A percentile compares a stretch with the other conserved stretches of the same genome.
These are phyloP conservation scores for Ilex aquifolium DNA, from an alignment of 257 asterid species.

Conservation along the genomic window DNA sequence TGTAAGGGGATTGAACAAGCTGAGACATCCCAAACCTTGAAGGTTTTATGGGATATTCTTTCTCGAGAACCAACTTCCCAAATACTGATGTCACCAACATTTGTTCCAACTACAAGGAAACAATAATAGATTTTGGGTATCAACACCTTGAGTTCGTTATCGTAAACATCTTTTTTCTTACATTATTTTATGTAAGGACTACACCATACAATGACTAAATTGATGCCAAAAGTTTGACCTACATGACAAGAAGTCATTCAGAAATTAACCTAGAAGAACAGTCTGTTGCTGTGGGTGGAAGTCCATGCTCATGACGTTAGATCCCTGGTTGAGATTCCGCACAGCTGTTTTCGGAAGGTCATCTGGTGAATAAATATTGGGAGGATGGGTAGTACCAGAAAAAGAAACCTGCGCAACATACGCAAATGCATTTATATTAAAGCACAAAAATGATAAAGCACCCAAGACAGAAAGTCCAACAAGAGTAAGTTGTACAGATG, in stretches of 20 bases:
- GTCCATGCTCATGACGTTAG: conserved; percentile 97
- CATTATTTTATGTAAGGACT: not conserved
- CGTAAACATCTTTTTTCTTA: not conserved
- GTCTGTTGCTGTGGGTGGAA: conserved; percentile 97
- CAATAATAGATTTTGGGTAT: conserved; percentile 2
- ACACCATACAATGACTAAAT: not conserved
- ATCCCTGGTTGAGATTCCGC: conserved; percentile 88
- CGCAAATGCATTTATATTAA: not conserved
- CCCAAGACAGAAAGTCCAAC: not conserved
- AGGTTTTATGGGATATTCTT: conserved; percentile 74
- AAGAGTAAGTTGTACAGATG: not conserved
- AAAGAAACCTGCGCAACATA: conserved; percentile 57
- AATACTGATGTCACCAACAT: conserved; percentile 94
- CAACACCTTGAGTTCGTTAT: not conserved
- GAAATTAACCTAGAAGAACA: conserved; percentile 72
- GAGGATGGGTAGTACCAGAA: conserved; percentile 77
- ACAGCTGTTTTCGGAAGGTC: conserved; percentile 90
- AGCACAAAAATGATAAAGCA: not conserved
- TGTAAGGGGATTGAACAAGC: conserved; percentile 85
- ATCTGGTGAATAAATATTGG: conserved; percentile 70
- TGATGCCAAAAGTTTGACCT: not conserved
- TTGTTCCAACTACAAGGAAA: conserved; percentile 78
- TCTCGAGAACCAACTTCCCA: conserved; percentile 98
- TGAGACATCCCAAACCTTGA: conserved; percentile 88
- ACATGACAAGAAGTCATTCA: conserved; percentile 1